A percentile compares a stretch with the other conserved stretches of the same genome.
Evolutionary conservation across 345 rosid species (phyloP).

Genomic region (Capsella bursapastoris): DNA sequence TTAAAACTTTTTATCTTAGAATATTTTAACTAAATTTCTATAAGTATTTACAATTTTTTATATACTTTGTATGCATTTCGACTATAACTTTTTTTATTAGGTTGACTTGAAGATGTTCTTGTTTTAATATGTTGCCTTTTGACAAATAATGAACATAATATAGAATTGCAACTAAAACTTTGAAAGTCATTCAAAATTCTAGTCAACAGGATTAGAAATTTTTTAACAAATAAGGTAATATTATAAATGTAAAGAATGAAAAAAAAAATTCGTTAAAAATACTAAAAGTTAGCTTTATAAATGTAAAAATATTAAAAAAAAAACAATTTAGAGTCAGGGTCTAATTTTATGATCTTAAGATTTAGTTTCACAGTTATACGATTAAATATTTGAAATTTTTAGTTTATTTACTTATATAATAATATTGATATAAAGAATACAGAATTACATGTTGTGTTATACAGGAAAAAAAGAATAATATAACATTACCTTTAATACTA

Average conservation of each 20-base stretch:
- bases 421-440: not conserved
- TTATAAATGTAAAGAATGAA: not conserved
- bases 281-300: not conserved
- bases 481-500: not conserved
- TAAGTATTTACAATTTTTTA: not conserved
- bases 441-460: not conserved
- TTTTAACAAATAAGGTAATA: not conserved
- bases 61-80: not conserved
- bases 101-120: not conserved
- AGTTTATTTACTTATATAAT: not conserved
- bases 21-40: not conserved
- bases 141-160: not conserved
- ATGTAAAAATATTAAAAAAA: not conserved
- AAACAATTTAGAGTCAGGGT: not conserved
- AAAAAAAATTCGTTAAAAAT: not conserved
- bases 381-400: not conserved
- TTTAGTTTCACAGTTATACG: not conserved
- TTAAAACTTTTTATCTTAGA: not conserved
- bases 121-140: not conserved
- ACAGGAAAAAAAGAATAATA: no score
- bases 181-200: not conserved
- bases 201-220: not conserved
- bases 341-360: not conserved
- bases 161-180: not conserved
- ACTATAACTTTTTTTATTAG: not conserved